Evolutionary conservation across 106 monocot species (phyloP).

Genomic region (Dactylorhiza incarnata): DNA sequence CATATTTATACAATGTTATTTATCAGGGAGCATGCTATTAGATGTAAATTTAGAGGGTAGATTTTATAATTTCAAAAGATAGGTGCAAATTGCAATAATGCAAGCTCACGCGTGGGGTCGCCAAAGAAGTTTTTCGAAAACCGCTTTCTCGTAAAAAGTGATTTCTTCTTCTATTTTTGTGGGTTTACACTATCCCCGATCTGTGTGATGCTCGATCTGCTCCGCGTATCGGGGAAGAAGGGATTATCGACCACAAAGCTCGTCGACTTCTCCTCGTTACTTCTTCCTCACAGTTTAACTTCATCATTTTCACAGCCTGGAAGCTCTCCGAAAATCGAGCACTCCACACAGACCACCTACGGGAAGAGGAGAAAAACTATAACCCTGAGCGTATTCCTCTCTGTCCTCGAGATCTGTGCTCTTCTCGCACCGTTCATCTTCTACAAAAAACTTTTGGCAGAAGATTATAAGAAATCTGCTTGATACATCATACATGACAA

Average conservation of each 20-base stretch:
- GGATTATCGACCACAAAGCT: not conserved
- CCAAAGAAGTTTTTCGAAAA: no score
- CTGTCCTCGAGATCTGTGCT: not conserved
- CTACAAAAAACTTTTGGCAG: not conserved
- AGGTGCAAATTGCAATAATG: no score
- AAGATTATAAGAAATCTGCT: not conserved
- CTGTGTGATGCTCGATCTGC: conserved; percentile 4
- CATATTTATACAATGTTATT: no score
- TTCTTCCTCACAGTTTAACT: conserved; percentile 45
- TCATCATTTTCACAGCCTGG: conserved; percentile 72
- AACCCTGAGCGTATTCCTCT: not conserved
- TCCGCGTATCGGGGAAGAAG: not conserved
- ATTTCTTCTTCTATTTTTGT: not conserved
- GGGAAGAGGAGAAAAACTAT: not conserved
- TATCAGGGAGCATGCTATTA: no score
- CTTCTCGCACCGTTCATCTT: not conserved
- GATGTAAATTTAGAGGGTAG: no score
- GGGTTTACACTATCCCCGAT: not conserved
- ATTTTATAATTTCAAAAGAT: no score
- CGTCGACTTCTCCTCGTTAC: conserved; percentile 26
- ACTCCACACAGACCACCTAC: not conserved
- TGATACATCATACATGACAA: no score
- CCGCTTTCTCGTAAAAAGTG: no score
- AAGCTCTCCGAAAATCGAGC: conserved; percentile 39
- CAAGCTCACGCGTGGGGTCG: no score